These are phyloP conservation scores for Diaporthe caulivora DNA, from an alignment of 2,329 filamentous ascomycete genomes.

Conservation along the genomic window DNA sequence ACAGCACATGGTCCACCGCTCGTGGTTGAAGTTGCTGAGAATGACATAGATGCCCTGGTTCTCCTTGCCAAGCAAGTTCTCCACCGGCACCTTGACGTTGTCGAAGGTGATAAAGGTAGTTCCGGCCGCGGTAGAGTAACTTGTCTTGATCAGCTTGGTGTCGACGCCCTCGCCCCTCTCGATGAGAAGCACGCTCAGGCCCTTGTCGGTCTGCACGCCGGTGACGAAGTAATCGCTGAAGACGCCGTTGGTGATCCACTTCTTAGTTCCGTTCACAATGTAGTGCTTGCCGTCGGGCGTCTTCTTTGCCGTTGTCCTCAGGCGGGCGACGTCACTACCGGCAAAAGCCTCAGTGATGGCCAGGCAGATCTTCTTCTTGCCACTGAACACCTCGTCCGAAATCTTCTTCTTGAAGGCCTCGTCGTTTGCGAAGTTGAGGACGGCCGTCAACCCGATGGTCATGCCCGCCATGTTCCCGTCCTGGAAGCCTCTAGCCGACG, in stretches of 20 bases:
- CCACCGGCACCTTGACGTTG: constrained; percentile 86
- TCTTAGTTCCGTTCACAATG: constrained; percentile 80
- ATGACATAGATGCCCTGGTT: constrained; percentile 90
- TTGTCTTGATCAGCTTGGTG: constrained; percentile 83
- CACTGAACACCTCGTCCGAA: constrained; percentile 78
- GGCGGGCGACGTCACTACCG: constrained; percentile 83
- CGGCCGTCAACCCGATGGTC: constrained; percentile 83
- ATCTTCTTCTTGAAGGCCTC: constrained; percentile 74
- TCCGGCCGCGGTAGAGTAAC: constrained; percentile 82
- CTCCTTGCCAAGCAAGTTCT: constrained; percentile 83
- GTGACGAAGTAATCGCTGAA: constrained; percentile 88
- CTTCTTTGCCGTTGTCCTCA: constrained; percentile 83
- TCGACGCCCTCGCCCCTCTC: constrained; percentile 80
- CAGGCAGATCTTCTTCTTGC: constrained; percentile 89
- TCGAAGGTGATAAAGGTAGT: constrained; percentile 87
- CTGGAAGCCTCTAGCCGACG: constrained; percentile 83
- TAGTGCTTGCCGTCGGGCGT: constrained; percentile 81
- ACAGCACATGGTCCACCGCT: constrained; percentile 82
- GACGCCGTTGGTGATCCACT: constrained; percentile 88
- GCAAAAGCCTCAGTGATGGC: constrained; percentile 92
- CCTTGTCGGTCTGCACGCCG: constrained; percentile 83
- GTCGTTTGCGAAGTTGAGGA: constrained; percentile 81
- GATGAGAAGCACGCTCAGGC: constrained; percentile 82
- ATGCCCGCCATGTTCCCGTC: constrained; percentile 91
- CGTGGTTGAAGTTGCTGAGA: constrained; percentile 90